Evolutionary conservation across 495 filamentous ascomycete species (phyloP).

Genomic region (Xylaria castorea): DNA sequence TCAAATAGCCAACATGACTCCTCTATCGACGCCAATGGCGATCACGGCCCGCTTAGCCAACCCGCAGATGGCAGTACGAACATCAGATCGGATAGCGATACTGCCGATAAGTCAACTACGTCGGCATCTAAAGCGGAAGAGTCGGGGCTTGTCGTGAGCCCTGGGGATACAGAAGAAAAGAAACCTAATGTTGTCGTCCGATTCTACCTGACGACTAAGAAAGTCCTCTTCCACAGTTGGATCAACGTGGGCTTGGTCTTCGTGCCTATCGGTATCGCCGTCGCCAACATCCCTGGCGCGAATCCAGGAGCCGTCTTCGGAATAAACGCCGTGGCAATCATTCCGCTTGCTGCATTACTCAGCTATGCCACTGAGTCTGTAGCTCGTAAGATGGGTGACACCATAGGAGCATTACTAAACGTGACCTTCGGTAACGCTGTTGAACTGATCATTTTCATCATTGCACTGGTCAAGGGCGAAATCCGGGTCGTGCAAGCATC

Average conservation of each 20-base stretch:
- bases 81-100: conserved; percentile 33
- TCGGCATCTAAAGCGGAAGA: conserved; percentile 60
- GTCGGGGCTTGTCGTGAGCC: conserved; percentile 62
- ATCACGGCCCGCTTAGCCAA: conserved; percentile 29
- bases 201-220: conserved; percentile 58
- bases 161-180: conserved; percentile 36
- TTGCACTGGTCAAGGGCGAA: conserved; percentile 75
- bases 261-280: conserved; percentile 78
- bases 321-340: conserved; percentile 83
- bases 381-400: conserved; percentile 77
- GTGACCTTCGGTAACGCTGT: conserved; percentile 91
- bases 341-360: conserved; percentile 81
- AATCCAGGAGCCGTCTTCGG: conserved; percentile 64
- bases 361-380: conserved; percentile 84
- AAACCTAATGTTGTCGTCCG: conserved; percentile 54
- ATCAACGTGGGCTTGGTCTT: conserved; percentile 81
- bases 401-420: conserved; percentile 81
- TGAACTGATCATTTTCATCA: conserved; percentile 86
- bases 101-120: conserved; percentile 39
- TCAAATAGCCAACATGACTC: conserved; percentile 39
- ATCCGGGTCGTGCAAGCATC: conserved; percentile 91
- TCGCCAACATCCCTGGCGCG: conserved; percentile 54
- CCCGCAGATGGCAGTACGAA: conserved; percentile 13
- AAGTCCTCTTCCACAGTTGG: conserved; percentile 70
- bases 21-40: conserved; percentile 29